Evolutionary conservation across 352 stramenopile species (phyloP).

Genomic region (Phytophthora capsici): DNA sequence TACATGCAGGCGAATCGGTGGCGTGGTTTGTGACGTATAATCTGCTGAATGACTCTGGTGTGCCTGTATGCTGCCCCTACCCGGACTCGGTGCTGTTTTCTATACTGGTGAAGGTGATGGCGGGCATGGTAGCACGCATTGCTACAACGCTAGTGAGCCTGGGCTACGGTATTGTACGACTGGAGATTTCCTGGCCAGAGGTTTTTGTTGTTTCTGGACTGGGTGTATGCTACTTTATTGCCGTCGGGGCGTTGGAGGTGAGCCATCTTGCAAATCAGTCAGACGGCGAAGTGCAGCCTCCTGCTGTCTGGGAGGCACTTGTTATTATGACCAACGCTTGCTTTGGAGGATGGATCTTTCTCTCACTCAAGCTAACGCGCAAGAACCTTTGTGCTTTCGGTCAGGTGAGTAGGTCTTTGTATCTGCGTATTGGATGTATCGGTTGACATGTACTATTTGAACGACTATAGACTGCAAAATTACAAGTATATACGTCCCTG

Average conservation of each 20-base stretch:
- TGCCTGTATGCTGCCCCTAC: conserved; percentile 82
- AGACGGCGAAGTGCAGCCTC: conserved; percentile 64
- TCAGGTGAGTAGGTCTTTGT: conserved; percentile 47
- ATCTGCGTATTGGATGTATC: background rate
- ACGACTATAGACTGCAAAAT: conserved; percentile 61
- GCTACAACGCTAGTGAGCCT: conserved; percentile 80
- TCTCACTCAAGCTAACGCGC: conserved; percentile 74
- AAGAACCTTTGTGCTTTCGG: conserved; percentile 84
- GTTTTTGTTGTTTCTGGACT: conserved; percentile 78
- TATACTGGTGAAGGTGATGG: conserved; percentile 73
- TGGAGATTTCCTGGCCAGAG: conserved; percentile 75
- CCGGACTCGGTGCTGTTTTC: conserved; percentile 71
- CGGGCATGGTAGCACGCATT: conserved; percentile 79
- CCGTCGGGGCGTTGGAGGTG: conserved; percentile 77
- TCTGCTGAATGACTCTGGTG: conserved; percentile 70
- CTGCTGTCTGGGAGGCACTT: conserved; percentile 80
- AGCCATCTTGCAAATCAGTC: conserved; percentile 84
- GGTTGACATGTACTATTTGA: background rate
- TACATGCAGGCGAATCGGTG: conserved; percentile 58
- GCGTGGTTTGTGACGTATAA: conserved; percentile 86
- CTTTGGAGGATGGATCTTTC: conserved; percentile 89
- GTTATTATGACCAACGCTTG: conserved; percentile 80
- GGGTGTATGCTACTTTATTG: conserved; percentile 83
- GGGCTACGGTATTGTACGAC: conserved; percentile 83
- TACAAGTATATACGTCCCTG: conserved; percentile 77